These are phyloP conservation scores for Wickerhamomyces chaumierensis DNA, from an alignment of 805 yeast genomes.

Conservation along the genomic window DNA sequence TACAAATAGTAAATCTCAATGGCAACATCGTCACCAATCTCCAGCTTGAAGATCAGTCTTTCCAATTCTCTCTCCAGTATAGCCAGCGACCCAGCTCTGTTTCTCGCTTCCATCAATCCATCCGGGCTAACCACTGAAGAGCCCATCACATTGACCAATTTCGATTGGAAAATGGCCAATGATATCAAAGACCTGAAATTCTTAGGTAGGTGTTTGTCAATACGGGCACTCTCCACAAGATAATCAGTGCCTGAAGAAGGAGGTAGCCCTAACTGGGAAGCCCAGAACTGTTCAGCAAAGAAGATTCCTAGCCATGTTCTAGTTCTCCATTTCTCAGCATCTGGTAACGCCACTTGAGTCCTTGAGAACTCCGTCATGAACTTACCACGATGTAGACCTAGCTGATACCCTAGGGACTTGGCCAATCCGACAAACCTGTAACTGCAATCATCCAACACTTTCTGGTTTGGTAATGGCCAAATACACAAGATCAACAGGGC, in stretches of 20 bases:
- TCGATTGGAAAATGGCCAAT: constrained; percentile 73
- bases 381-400: constrained; percentile 86
- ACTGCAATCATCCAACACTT: constrained; percentile 84
- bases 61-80: constrained; percentile 72
- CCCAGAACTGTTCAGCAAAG: constrained; percentile 85
- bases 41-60: constrained; percentile 52
- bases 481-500: constrained; percentile 73
- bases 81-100: constrained; percentile 72
- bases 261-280: constrained; percentile 78
- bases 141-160: constrained; percentile 78
- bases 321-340: constrained; percentile 91
- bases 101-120: constrained; percentile 75
- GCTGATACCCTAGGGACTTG: constrained; percentile 69
- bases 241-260: constrained; percentile 79
- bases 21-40: constrained; percentile 46
- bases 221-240: constrained; percentile 65
- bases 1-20: constrained; percentile 74
- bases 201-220: constrained; percentile 52
- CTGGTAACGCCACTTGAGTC: constrained; percentile 78
- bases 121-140: constrained; percentile 76
- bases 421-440: constrained; percentile 85
- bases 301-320: constrained; percentile 86
- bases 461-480: constrained; percentile 92
- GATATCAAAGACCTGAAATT: constrained; percentile 63
- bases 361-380: constrained; percentile 85